Evolutionary conservation across 2,329 filamentous ascomycete genomes (phyloP).

Genomic region (Simplicillium sp.): DNA sequence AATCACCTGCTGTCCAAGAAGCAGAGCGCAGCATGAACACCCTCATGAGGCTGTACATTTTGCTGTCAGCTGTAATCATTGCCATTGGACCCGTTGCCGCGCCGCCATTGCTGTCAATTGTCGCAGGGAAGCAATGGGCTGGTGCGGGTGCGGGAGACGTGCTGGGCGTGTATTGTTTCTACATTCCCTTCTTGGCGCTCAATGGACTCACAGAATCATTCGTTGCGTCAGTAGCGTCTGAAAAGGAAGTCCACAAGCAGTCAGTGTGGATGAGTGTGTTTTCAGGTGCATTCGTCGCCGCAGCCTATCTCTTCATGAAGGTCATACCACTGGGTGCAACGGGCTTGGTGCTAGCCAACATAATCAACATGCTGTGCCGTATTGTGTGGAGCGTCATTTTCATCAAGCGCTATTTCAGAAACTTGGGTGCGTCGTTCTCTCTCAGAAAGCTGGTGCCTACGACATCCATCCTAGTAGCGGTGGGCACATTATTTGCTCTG

Average conservation of each 20-base stretch:
- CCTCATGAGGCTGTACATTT: constrained; percentile 62
- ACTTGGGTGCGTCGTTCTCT: constrained; percentile 25
- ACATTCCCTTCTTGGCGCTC: constrained; percentile 82
- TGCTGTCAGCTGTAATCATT: constrained; percentile 61
- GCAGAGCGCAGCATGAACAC: constrained; percentile 45
- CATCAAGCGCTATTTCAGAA: constrained; percentile 53
- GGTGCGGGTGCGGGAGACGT: constrained; percentile 62
- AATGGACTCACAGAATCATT: constrained; percentile 93
- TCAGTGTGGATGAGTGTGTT: constrained; percentile 78
- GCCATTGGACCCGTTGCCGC: constrained; percentile 68
- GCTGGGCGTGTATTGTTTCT: constrained; percentile 77
- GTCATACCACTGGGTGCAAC: constrained; percentile 61
- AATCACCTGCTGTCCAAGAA: constrained; percentile 23
- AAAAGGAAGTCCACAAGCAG: constrained; percentile 66
- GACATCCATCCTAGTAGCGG: constrained; percentile 15
- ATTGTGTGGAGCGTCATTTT: constrained; percentile 75
- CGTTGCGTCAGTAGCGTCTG: constrained; percentile 74
- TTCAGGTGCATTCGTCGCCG: constrained; percentile 63
- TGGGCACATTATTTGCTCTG: constrained; percentile 17
- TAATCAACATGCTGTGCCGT: constrained; percentile 78
- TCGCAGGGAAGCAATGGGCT: constrained; percentile 73
- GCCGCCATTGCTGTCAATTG: constrained; percentile 59
- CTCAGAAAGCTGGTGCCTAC: constrained; percentile 17
- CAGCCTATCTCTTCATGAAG: constrained; percentile 68
- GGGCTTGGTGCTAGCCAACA: constrained; percentile 80